Evolutionary conservation across 2,329 filamentous ascomycete species (phyloP), one percentile per base, ranked within the genome.

Genomic region (Ramularia endophylla): DNA sequence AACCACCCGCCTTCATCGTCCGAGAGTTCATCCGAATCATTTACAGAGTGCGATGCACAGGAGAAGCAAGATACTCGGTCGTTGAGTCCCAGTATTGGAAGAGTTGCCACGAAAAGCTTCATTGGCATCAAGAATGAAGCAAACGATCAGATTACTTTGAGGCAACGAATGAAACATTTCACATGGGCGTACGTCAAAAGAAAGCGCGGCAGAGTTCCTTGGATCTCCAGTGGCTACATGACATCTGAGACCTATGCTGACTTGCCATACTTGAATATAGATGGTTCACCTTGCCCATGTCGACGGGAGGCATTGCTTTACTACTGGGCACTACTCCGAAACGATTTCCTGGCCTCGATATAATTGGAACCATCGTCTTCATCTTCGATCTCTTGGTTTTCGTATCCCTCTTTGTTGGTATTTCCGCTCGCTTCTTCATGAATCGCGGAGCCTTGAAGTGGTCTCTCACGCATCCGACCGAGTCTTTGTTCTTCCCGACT

Each of bases 311-410:
- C 33, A 57, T 73, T 12, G 60, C 66, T 11, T 62, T 70, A 2
- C 57, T 72, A 9, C 62, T 73, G 19, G 55, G 64, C 3, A 57
- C 66, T 22, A 60, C 67, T 31, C 70, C 69, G 0, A 67, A 68
- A 41, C 44, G 53, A 1, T 78, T 77, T 49, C 52, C 54, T 0
- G 73, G 73, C 15, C 65, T 78, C 12, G 61, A 68, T 42, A 67
- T 63, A 6, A 72, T 77, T 40, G 74, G 73, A 15, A 70, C 71
- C 19, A 50, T 71, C 43, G 64, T 76, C 47, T 77, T 70, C 55
- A 58, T 75, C 27, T 51, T 75, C 46, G 73, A 74, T 52, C 60
- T 77, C 4, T 48, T 72, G 44, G 57, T 72, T 40, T 75, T 75
- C 57, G 48, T 56, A 9, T 49, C 59, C 19, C 53, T 59, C 11